Percentiles rank a stretch among this genome's conserved stretches.
phyloP scores from a whole-genome alignment of 202 grass and related monocot genomes.

The Tripidium arundinaceum region DNA sequence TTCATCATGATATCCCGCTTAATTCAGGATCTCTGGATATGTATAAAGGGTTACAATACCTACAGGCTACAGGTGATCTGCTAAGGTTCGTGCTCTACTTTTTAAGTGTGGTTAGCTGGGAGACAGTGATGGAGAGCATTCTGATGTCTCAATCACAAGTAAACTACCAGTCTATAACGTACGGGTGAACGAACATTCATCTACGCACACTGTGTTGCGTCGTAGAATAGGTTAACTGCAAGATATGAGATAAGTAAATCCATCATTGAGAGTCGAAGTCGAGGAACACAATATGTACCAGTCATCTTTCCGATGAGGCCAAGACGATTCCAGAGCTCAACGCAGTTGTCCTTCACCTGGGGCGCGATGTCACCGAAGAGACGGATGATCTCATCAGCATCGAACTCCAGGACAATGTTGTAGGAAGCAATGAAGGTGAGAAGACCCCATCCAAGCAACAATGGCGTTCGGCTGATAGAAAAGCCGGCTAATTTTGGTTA shows the following conservation, averaged over 20 bases:
- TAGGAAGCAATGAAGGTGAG: conserved; percentile 20
- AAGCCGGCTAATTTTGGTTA: too few species aligned
- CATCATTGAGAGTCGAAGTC: not conserved
- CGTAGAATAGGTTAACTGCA: not conserved
- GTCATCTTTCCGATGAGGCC: conserved; percentile 4
- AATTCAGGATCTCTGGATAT: not conserved
- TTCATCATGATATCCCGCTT: not conserved
- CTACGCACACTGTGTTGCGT: not conserved
- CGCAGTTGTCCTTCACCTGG: not conserved
- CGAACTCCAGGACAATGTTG: conserved; percentile 19
- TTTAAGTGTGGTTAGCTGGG: not conserved
- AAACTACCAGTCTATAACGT: too few species aligned
- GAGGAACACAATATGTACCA: conserved; percentile 16
- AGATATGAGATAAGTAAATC: not conserved
- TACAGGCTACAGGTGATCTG: not conserved
- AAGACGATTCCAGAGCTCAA: conserved; percentile 27
- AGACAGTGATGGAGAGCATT: not conserved
- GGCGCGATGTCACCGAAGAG: conserved; percentile 18
- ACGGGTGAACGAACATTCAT: too few species aligned
- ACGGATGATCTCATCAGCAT: conserved; percentile 14
- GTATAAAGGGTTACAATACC: not conserved
- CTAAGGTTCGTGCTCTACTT: not conserved
- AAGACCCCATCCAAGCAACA: conserved; percentile 34
- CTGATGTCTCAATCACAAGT: too few species aligned
- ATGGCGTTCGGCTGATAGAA: too few species aligned